Evolutionary conservation across 495 filamentous ascomycete species (phyloP), one percentile per base, ranked within the genome.

Genomic region (Talaromyces thailandensis): DNA sequence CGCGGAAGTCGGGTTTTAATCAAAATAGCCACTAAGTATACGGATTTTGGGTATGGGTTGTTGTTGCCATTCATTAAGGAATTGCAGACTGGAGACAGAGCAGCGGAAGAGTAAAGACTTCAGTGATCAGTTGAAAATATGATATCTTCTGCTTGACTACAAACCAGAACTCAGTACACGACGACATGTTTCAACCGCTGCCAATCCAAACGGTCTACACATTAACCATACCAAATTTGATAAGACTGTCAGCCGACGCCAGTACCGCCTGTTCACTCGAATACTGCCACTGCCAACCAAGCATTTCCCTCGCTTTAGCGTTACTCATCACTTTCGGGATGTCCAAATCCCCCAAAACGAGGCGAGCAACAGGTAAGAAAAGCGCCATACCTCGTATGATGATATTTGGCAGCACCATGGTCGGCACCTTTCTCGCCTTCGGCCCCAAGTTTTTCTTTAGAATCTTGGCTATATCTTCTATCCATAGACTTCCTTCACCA

Each of bases 11-110:
- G n/a, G n/a, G n/a, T n/a, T n/a, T n/a, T n/a, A n/a, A n/a, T n/a
- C n/a, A n/a, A n/a, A n/a, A n/a, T n/a, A n/a, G n/a, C n/a, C n/a
- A n/a, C n/a, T n/a, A n/a, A n/a, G n/a, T n/a, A n/a, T n/a, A n/a
- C n/a, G n/a, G n/a, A n/a, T n/a, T n/a, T n/a, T n/a, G n/a, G n/a
- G n/a, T n/a, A n/a, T n/a, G n/a, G n/a, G n/a, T n/a, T n/a, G n/a
- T n/a, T n/a, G n/a, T n/a, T n/a, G n/a, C n/a, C n/a, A n/a, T n/a
- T n/a, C n/a, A n/a, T n/a, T n/a, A n/a, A n/a, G n/a, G n/a, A n/a
- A n/a, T 29, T 29, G 3, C 28, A 65, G 70, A 58, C 76, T 78
- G 65, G 76, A 73, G 25, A 72, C n/a, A n/a, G n/a, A n/a, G n/a
- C n/a, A n/a, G n/a, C n/a, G n/a, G 67, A 63, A 68, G 68, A 56